phyloP scores from a whole-genome alignment of 495 filamentous ascomycete genomes.

The Penicillium bovifimosum region DNA sequence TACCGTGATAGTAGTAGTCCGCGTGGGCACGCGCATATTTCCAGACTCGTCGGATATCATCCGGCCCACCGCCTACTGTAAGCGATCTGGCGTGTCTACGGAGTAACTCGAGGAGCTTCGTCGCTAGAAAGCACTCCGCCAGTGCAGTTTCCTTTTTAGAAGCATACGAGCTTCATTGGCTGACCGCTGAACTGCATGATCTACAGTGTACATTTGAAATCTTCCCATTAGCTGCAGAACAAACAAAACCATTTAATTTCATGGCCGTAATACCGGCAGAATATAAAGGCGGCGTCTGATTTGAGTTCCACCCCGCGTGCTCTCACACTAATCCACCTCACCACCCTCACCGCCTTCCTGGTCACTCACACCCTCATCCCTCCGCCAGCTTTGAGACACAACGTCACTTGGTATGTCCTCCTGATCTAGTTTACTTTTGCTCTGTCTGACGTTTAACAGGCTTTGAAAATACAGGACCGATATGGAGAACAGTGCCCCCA shows the following conservation, averaged over 20 bases:
- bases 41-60: not conserved
- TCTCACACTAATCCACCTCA: not conserved
- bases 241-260: not conserved
- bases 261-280: not conserved
- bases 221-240: not conserved
- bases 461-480: not conserved
- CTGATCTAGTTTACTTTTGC: too few relatives aligned
- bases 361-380: not conserved
- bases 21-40: not conserved
- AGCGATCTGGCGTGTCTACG: too few relatives aligned
- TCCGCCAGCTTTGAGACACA: not conserved
- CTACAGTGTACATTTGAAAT: too few relatives aligned
- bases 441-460: not conserved
- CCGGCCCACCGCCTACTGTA: not conserved
- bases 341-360: slow-evolving; percentile 2
- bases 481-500: slow-evolving; percentile 70
- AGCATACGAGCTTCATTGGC: too few relatives aligned
- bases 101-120: too few relatives aligned
- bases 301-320: not conserved
- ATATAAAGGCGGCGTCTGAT: not conserved
- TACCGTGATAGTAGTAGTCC: too few relatives aligned
- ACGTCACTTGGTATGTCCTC: not conserved
- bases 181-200: too few relatives aligned
- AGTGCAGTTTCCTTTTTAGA: too few relatives aligned
- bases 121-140: too few relatives aligned